Evolutionary conservation across 148 eudicot species (phyloP).

Genomic region (Rheum nobile): DNA sequence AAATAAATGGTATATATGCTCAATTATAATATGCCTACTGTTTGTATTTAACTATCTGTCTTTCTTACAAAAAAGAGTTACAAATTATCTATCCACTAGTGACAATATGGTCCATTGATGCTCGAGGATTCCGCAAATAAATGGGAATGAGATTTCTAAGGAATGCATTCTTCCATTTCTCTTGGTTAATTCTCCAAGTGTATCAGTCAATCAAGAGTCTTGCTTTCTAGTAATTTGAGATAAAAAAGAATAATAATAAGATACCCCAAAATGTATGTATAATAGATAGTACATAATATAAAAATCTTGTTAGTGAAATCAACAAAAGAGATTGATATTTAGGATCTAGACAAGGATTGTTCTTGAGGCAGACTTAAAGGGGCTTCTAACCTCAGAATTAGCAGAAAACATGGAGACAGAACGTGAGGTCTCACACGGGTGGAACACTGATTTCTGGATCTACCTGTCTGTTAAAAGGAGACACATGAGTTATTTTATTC

Average conservation of each 20-base stretch:
- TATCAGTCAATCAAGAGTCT: not conserved
- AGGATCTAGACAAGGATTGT: not conserved
- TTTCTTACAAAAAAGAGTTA: not conserved
- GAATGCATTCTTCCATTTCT: not conserved
- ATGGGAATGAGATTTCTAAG: not conserved
- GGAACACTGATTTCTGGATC: not conserved
- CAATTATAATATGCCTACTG: not conserved
- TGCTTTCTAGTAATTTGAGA: not conserved
- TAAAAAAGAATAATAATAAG: not conserved
- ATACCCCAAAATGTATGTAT: not conserved
- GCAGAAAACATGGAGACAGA: constrained; percentile 15
- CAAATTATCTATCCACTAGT: not conserved
- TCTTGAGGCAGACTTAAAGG: constrained; percentile 17
- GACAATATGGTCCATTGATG: too few relatives aligned
- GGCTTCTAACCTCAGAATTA: constrained; percentile 15
- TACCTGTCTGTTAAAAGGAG: constrained; percentile 2
- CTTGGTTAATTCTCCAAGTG: not conserved
- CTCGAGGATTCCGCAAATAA: too few relatives aligned
- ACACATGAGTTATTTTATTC: not conserved
- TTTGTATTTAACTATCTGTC: not conserved
- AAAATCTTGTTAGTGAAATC: not conserved
- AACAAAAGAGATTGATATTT: not conserved
- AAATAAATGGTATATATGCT: not conserved
- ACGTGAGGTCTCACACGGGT: constrained; percentile 1
- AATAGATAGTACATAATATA: not conserved